Evolutionary conservation across 768 basidiomycete genomes (phyloP), one percentile per base, ranked within the genome.

Genomic region (Solioccasus polychromus): DNA sequence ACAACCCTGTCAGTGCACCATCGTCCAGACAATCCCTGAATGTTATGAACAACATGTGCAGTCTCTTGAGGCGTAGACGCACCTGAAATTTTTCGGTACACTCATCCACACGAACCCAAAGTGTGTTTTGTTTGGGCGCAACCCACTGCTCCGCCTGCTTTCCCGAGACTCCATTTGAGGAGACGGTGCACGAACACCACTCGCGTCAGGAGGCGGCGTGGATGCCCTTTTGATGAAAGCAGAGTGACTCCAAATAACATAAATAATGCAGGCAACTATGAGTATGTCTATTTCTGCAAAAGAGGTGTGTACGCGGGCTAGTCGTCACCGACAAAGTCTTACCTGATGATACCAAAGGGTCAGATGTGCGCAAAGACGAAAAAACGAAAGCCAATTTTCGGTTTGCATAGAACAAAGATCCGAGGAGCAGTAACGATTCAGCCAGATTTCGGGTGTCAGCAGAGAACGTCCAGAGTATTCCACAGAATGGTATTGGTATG

Each of bases 81-180:
- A 85, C 88, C 89, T 75, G 60, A 88, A 92, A 58, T 92, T 90
- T 65, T 90, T 89, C 0, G 87, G 85, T 5, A 90, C 88, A 14
- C 89, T 86, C 90, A 92, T 92, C 88, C 88, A 92, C 20, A 92
- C 76, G 58, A 82, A 87, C 26, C 83, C 82, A 45, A 82, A 79
- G 56, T 79, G 76, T 19, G 70, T 68, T 66, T 75, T 79, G 48
- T 68, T 69, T 40, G 55, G 54, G 23, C 62, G 60, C 41, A 50
- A 35, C 42, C 60, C 48, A 17, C 60, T 48, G 8, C 54, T 42
- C 36, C 76, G 78, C 58, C 66, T 77, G 35, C 52, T 53, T 10
- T 82, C 80, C 29, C 75, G 76, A 42, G 52, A 40, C 19, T 84
- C 83, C 9, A 60, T 66, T 59, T 60, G 77, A 31, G 80, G 77